Base-by-base conservation (phyloP, 2,329 filamentous ascomycete genomes). In the Berkeleyomyces basicola region DNA sequence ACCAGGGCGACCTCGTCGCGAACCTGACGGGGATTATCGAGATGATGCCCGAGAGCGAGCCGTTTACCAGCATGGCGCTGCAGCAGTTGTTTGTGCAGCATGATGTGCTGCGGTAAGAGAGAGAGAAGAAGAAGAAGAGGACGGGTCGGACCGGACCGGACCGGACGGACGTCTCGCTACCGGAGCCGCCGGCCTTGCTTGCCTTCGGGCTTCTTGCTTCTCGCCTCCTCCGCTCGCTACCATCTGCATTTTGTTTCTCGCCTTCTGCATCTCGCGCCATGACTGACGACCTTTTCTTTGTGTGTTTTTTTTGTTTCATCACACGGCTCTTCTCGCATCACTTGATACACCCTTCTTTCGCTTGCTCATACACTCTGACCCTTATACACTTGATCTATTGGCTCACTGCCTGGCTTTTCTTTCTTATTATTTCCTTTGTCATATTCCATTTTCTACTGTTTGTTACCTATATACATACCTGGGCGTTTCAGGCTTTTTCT, bases 11-110 rank as follows among this genome's bases (percentile, higher is more conserved):
- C 67, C 84, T 96, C 67, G 90, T 97, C 68, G 88, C 89, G 67
- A 95, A 91, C 69, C 77, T 97, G 61, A 88, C 93, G 0, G 91
- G 92, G 62, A 80, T 97, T 60, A 82, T 95, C 66, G 84, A 90
- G 70, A 87, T 93, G 79, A 87, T 96, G 58, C 90, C 91, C 0
- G 82, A 84, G 43, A 80, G 84, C 40, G 81, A 83, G 53, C 71
- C 75, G 46, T 84, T 85, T 66, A 79, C 78, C 69, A 80, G 76
- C 57, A 74, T 76, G 61, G 75, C 80, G 1, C 70, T 86, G 57
- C 76, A 74, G 68, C 75, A 71, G 66, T 72, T 86, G 40, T 75
- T 86, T 61, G 70, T 74, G 67, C 78, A 77, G 68, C 73, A 84
- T 67, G 70, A 72, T 53, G 76, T 85, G 63, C 70, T 84, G 44